These are phyloP conservation scores for Geranium brycei DNA, from an alignment of 345 rosid species.

Conservation along the genomic window DNA sequence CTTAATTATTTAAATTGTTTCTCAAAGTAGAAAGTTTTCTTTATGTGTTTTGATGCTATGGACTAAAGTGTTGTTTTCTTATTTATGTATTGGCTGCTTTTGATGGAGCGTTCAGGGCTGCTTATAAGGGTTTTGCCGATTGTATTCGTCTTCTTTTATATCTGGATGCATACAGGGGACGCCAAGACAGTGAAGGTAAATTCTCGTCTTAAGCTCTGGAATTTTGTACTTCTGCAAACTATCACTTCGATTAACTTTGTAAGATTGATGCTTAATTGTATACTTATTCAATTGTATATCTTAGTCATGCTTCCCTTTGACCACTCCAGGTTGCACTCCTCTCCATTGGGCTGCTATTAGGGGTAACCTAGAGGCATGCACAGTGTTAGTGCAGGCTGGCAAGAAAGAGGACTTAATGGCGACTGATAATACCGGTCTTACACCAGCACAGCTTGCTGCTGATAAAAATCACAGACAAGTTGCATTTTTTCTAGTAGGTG, in stretches of 20 bases:
- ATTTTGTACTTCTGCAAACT: neutral
- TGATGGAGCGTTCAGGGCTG: constrained; percentile 66
- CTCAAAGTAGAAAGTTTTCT: too few species aligned
- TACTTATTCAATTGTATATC: neutral
- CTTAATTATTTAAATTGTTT: too few species aligned
- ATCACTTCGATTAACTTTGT: neutral
- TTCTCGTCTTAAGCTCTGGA: neutral
- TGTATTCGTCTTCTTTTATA: constrained; percentile 84
- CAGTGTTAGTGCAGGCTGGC: constrained; percentile 94
- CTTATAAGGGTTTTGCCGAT: constrained; percentile 97
- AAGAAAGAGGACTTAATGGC: constrained; percentile 83
- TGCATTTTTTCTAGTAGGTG: constrained; percentile 95
- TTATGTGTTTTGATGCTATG: neutral
- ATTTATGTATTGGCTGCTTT: constrained; percentile 9
- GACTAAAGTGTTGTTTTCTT: constrained; percentile 9
- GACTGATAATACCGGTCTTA: constrained; percentile 82
- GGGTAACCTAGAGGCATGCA: constrained; percentile 99
- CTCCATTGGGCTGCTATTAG: constrained; percentile 98
- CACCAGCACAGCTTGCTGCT: constrained; percentile 98
- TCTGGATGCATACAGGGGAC: constrained; percentile 84
- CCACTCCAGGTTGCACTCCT: constrained; percentile 77
- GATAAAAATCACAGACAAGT: constrained; percentile 97
- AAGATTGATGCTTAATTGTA: neutral
- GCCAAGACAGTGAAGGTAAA: constrained; percentile 95
- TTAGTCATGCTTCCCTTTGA: neutral